A percentile compares a stretch with the other conserved stretches of the same genome.
Conservation (phyloP, 352 stramenopile genomes). For the Pythium dissotocum region DNA sequence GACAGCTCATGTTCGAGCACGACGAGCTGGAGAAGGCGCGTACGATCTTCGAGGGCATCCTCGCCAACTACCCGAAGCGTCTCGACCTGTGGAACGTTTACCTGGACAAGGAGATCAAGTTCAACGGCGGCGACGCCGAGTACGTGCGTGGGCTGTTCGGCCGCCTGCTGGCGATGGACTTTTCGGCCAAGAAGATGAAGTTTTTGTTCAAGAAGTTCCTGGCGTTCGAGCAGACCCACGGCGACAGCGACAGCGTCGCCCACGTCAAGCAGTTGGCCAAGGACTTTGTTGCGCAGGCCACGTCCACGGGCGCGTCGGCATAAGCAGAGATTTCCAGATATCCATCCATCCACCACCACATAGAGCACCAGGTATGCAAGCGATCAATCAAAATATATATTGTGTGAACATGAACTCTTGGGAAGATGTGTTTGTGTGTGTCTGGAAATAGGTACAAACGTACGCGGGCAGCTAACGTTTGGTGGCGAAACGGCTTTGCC, state of each 20-base stretch:
- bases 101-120: slow-evolving; percentile 97
- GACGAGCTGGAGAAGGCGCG: slow-evolving; percentile 92
- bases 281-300: slow-evolving; percentile 88
- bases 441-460: background rate
- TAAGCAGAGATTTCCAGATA: background rate
- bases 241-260: slow-evolving; percentile 83
- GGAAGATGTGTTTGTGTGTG: background rate
- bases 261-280: slow-evolving; percentile 95
- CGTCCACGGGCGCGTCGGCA: slow-evolving; percentile 19
- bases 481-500: background rate
- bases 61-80: slow-evolving; percentile 95
- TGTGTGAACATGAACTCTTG: background rate
- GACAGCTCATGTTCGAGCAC: slow-evolving; percentile 94
- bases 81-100: slow-evolving; percentile 97
- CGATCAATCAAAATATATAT: slow-evolving; percentile 10
- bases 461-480: background rate
- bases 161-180: slow-evolving; percentile 92
- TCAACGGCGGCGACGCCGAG: slow-evolving; percentile 62
- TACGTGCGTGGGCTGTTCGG: slow-evolving; percentile 91
- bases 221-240: slow-evolving; percentile 92
- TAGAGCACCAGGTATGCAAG: slow-evolving; percentile 7
- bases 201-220: slow-evolving; percentile 98
- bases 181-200: slow-evolving; percentile 98
- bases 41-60: slow-evolving; percentile 94
- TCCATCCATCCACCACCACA: background rate